Conservation (phyloP, 2,329 filamentous ascomycete species). For the Davidsoniella eucalypti region DNA sequence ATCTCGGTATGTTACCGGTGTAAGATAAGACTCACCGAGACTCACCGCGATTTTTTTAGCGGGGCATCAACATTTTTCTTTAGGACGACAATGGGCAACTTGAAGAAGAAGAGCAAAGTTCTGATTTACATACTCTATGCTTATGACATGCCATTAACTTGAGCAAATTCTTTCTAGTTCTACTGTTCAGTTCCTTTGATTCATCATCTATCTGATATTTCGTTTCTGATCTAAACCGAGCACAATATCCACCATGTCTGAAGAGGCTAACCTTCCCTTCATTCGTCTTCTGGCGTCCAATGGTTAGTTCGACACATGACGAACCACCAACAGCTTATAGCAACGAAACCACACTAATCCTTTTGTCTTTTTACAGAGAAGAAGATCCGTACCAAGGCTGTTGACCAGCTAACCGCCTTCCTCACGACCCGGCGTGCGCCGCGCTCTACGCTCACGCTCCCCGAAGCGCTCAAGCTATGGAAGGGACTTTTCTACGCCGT, state of each 20-base stretch:
- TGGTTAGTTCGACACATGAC: constrained; percentile 34
- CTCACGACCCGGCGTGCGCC: constrained; percentile 36
- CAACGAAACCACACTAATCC: not conserved
- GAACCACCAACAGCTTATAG: not conserved
- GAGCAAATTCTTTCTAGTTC: not conserved
- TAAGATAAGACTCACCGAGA: constrained; percentile 12
- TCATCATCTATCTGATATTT: not conserved
- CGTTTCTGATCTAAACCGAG: not conserved
- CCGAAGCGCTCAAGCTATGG: constrained; percentile 79
- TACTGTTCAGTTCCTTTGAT: not conserved
- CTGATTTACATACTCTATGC: not conserved
- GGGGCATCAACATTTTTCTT: constrained; percentile 11
- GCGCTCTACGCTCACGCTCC: constrained; percentile 33
- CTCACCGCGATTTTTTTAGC: constrained; percentile 11
- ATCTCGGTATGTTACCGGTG: constrained; percentile 7
- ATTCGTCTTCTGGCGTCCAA: constrained; percentile 73
- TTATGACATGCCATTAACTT: not conserved
- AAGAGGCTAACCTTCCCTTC: constrained; percentile 46
- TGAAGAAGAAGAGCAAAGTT: not conserved
- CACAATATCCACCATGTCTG: constrained; percentile 20
- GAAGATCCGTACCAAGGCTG: constrained; percentile 58
- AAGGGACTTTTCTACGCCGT: constrained; percentile 86
- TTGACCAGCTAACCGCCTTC: constrained; percentile 62
- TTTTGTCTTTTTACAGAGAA: constrained; percentile 42
- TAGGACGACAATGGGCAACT: not conserved